phyloP scores from a whole-genome alignment of 2,329 filamentous ascomycete genomes.

The Xylaria sp. region DNA sequence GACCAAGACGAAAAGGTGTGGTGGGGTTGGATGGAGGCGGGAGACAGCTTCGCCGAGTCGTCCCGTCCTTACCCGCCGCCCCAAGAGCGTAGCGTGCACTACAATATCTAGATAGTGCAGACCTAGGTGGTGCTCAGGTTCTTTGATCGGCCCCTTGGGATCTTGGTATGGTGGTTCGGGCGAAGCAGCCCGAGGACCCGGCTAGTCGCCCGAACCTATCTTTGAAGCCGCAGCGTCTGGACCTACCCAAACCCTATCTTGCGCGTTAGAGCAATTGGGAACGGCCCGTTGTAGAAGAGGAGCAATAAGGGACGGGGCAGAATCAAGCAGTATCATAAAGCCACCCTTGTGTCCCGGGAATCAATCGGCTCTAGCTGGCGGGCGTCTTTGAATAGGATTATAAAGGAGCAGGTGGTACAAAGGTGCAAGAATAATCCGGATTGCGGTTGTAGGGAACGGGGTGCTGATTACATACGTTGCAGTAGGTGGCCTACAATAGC shows the following conservation, averaged over 20 bases:
- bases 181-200: conserved; percentile 29
- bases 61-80: conserved; percentile 37
- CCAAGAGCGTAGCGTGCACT: conserved; percentile 11
- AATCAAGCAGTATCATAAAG: neutral
- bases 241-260: conserved; percentile 1
- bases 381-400: conserved; percentile 10
- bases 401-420: conserved; percentile 9
- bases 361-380: neutral
- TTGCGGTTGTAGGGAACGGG: conserved; percentile 18
- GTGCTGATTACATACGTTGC: conserved; percentile 9
- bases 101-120: neutral
- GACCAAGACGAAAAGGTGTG: conserved; percentile 32
- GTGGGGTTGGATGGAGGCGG: conserved; percentile 30
- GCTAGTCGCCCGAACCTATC: neutral
- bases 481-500: neutral
- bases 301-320: conserved; percentile 10
- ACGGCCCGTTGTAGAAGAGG: conserved; percentile 8
- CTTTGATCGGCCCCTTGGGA: conserved; percentile 18
- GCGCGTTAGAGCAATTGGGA: conserved; percentile 8
- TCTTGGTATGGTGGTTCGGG: conserved; percentile 21
- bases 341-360: conserved; percentile 1
- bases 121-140: conserved; percentile 9
- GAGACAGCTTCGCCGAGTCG: conserved; percentile 32
- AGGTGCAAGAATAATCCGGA: conserved; percentile 16
- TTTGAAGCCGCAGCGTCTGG: conserved; percentile 18